Percentiles rank a stretch among this genome's conserved stretches.
These are phyloP conservation scores for Phialemonium atrogriseum DNA, from an alignment of 2,329 filamentous ascomycete species.

Conservation along the genomic window DNA sequence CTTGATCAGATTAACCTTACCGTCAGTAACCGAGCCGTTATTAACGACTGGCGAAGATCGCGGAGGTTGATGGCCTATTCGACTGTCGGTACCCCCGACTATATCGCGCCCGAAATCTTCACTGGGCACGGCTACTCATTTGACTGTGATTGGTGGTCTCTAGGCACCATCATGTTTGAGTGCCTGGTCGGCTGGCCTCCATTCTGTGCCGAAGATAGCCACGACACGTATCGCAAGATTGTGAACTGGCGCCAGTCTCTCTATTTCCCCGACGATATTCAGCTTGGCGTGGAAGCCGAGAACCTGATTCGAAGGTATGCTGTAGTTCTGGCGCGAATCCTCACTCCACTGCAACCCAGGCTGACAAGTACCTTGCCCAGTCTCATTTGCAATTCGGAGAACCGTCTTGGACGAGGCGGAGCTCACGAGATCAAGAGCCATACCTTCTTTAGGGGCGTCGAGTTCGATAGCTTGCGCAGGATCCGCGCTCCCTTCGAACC, in stretches of 20 bases:
- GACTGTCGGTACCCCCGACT: constrained; percentile 95
- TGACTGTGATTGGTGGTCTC: constrained; percentile 98
- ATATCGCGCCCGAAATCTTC: constrained; percentile 98
- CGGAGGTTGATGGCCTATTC: constrained; percentile 95
- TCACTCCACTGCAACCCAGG: too few relatives aligned
- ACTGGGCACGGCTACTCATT: constrained; percentile 93
- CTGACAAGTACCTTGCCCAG: constrained; percentile 33
- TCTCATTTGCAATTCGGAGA: constrained; percentile 88
- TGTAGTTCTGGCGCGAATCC: background rate
- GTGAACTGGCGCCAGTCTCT: constrained; percentile 95
- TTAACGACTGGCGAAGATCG: constrained; percentile 98
- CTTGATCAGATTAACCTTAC: constrained; percentile 98
- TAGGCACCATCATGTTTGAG: constrained; percentile 99
- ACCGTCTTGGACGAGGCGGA: constrained; percentile 79
- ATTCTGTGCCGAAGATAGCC: constrained; percentile 95
- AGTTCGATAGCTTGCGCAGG: constrained; percentile 84
- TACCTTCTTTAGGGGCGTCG: constrained; percentile 92
- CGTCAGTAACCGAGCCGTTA: constrained; percentile 93
- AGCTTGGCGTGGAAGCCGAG: constrained; percentile 80
- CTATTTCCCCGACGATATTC: constrained; percentile 94
- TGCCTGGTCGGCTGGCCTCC: constrained; percentile 97
- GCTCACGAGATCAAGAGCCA: constrained; percentile 90
- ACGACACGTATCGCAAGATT: constrained; percentile 98
- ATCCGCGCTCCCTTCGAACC: constrained; percentile 97
- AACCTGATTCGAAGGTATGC: constrained; percentile 84